Conservation (phyloP, 108 stramenopile genomes). For the Cylindrotheca fusiformis region DNA sequence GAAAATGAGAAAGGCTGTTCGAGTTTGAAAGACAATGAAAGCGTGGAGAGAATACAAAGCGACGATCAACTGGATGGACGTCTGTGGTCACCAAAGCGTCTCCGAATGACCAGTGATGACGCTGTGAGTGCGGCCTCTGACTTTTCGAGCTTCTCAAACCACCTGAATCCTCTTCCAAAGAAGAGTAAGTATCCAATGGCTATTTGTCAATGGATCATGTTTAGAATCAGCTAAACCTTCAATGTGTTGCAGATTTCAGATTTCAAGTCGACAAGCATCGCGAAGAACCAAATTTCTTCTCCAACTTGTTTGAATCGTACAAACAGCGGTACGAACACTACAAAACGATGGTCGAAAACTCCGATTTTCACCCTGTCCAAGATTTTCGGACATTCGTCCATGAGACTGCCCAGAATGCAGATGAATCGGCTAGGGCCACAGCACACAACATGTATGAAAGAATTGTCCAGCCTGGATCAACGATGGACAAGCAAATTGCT, state of each 20-base stretch:
- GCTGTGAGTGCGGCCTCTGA: neutral
- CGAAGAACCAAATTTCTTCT: constrained; percentile 67
- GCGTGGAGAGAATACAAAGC: constrained; percentile 6
- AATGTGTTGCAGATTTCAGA: constrained; percentile 38
- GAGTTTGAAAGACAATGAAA: constrained; percentile 7
- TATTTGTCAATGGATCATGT: neutral
- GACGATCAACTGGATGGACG: constrained; percentile 3
- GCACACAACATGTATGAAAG: constrained; percentile 67
- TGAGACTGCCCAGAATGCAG: constrained; percentile 64
- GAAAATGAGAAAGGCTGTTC: constrained; percentile 2
- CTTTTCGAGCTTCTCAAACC: constrained; percentile 1
- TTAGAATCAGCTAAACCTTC: neutral
- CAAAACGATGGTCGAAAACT: constrained; percentile 49
- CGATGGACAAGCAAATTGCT: constrained; percentile 69
- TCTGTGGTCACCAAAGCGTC: neutral
- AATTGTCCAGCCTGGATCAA: constrained; percentile 65
- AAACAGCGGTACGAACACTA: constrained; percentile 60
- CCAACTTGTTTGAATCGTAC: constrained; percentile 77
- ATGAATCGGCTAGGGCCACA: constrained; percentile 63
- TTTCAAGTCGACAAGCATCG: constrained; percentile 57
- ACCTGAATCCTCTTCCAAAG: constrained; percentile 29
- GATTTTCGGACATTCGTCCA: constrained; percentile 64
- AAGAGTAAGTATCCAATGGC: constrained; percentile 32
- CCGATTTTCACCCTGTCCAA: constrained; percentile 60
- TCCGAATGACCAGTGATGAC: neutral